Conservation (phyloP, 306 rosid species). For the Bauhinia variegata region DNA sequence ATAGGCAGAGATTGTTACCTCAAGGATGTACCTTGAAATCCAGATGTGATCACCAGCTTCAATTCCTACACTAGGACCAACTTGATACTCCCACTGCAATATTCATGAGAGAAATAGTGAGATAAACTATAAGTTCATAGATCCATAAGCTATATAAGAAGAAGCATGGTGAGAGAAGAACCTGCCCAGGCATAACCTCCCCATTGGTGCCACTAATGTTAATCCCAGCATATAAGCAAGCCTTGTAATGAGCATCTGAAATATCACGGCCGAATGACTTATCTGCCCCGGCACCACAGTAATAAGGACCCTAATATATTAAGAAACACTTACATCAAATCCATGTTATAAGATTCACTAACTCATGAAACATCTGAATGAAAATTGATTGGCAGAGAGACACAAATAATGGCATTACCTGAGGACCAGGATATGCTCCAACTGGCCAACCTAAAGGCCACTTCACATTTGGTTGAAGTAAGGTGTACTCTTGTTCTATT, state of each 20-base stretch:
- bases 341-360: constrained; percentile 1
- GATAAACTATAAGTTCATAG: constrained; percentile 24
- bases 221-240: constrained; percentile 95
- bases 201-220: constrained; percentile 98
- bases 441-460: constrained; percentile 99
- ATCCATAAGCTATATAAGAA: constrained; percentile 31
- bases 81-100: constrained; percentile 98
- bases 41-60: constrained; percentile 95
- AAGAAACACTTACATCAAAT: constrained; percentile 14
- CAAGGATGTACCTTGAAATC: constrained; percentile 91
- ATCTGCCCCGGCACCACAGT: constrained; percentile 94
- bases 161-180: constrained; percentile 39
- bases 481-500: constrained; percentile 98
- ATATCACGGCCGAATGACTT: constrained; percentile 99
- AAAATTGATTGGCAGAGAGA: not conserved
- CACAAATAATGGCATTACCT: constrained; percentile 51
- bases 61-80: constrained; percentile 98
- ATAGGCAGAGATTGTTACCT: constrained; percentile 63
- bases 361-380: constrained; percentile 28
- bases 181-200: constrained; percentile 99
- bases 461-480: constrained; percentile 85
- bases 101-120: constrained; percentile 28
- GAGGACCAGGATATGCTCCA: constrained; percentile 99
- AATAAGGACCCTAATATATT: constrained; percentile 83
- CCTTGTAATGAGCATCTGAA: constrained; percentile 99